A percentile compares a stretch with the other conserved stretches of the same genome.
Evolutionary conservation across 2,329 filamentous ascomycete species (phyloP).

Genomic region (Ophiosphaerella narmari): DNA sequence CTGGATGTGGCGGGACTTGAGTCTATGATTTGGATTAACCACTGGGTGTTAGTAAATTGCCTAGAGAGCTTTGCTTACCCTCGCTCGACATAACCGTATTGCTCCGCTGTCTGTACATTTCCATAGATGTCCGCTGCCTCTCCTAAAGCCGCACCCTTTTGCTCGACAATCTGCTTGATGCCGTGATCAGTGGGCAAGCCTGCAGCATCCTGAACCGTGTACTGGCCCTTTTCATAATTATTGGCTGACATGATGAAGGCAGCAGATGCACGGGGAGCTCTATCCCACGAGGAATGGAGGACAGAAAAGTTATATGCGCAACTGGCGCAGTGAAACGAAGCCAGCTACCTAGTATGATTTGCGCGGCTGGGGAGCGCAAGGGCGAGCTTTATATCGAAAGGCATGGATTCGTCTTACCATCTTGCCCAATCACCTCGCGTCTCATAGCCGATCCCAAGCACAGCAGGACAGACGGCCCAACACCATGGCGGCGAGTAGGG

Average conservation of each 20-base stretch:
- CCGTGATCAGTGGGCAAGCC: slow-evolving; percentile 24
- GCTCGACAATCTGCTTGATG: slow-evolving; percentile 28
- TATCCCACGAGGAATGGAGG: too few species aligned
- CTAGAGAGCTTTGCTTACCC: slow-evolving; percentile 41
- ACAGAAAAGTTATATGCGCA: too few species aligned
- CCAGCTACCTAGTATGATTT: slow-evolving; percentile 15
- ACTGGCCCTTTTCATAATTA: slow-evolving; percentile 34
- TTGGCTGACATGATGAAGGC: slow-evolving; percentile 26
- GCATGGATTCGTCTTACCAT: slow-evolving; percentile 15
- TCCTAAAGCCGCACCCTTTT: slow-evolving; percentile 35
- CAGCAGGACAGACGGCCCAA: slow-evolving; percentile 20
- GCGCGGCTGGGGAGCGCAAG: slow-evolving; percentile 20
- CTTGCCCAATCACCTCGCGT: slow-evolving; percentile 14
- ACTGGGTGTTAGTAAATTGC: background rate
- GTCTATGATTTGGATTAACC: slow-evolving; percentile 20
- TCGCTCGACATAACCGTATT: slow-evolving; percentile 57
- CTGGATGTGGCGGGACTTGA: slow-evolving; percentile 61
- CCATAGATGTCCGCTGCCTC: slow-evolving; percentile 61
- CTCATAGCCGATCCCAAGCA: slow-evolving; percentile 13
- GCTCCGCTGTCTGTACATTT: slow-evolving; percentile 55
- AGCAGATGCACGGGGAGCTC: background rate
- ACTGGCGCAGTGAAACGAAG: slow-evolving; percentile 20
- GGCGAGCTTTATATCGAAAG: slow-evolving; percentile 31
- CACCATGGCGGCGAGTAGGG: slow-evolving; percentile 10
- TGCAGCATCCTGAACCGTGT: slow-evolving; percentile 17